These are phyloP conservation scores for Penicillium roqueforti DNA, from an alignment of 495 filamentous ascomycete species.

Conservation along the genomic window DNA sequence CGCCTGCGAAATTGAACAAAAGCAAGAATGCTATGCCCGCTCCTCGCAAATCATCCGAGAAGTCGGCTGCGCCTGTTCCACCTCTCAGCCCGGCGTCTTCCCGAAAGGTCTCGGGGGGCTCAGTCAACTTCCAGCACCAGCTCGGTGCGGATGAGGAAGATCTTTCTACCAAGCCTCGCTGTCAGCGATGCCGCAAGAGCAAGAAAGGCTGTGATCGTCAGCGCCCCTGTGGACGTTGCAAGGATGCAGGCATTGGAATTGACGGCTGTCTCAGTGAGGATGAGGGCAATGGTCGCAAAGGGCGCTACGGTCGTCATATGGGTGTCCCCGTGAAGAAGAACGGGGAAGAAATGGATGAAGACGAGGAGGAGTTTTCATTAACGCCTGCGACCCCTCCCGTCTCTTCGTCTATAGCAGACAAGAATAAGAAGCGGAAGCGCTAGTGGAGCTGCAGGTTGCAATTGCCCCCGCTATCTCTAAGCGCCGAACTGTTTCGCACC, in stretches of 20 bases:
- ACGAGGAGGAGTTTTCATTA: conserved; percentile 28
- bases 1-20: conserved; percentile 37
- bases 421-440: conserved; percentile 71
- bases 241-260: conserved; percentile 87
- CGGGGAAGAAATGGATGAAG: conserved; percentile 32
- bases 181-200: conserved; percentile 96
- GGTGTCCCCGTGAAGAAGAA: conserved; percentile 82
- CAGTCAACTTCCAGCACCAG: conserved; percentile 62
- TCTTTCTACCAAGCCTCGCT: conserved; percentile 88
- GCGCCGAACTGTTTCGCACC: background rate
- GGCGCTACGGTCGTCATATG: conserved; percentile 95
- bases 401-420: conserved; percentile 42
- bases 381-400: conserved; percentile 32
- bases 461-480: background rate
- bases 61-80: conserved; percentile 42
- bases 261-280: conserved; percentile 96
- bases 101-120: conserved; percentile 72
- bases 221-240: conserved; percentile 89
- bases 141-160: conserved; percentile 84
- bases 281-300: conserved; percentile 92
- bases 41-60: conserved; percentile 49
- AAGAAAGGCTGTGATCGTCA: conserved; percentile 99
- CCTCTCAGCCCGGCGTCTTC: conserved; percentile 56
- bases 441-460: conserved; percentile 27
- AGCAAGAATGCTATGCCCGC: conserved; percentile 35